A percentile compares a stretch with the other conserved stretches of the same genome.
Evolutionary conservation across 495 filamentous ascomycete species (phyloP).

Genomic region (Astrocystis sublimbata): DNA sequence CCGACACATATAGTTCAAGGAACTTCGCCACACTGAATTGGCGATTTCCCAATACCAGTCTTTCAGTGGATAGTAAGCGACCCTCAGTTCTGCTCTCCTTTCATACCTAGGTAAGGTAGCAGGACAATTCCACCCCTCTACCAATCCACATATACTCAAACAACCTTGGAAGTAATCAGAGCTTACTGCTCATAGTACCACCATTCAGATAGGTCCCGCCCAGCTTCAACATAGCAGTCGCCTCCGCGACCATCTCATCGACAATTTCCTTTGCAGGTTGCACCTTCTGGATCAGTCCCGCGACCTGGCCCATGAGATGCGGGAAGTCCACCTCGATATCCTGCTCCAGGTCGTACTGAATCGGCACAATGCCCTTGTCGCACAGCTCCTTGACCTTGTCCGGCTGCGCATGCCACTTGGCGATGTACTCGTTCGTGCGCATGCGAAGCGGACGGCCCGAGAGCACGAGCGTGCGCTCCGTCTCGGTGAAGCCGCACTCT

Average conservation of each 20-base stretch:
- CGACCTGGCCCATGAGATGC: constrained; percentile 93
- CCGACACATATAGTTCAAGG: too few species aligned
- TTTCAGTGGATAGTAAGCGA: too few species aligned
- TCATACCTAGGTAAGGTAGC: background rate
- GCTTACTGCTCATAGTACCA: constrained; percentile 37
- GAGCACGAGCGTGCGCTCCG: constrained; percentile 74
- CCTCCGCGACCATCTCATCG: constrained; percentile 81
- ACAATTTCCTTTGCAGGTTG: constrained; percentile 82
- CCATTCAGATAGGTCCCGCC: constrained; percentile 51
- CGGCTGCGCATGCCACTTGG: constrained; percentile 73
- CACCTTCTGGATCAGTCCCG: constrained; percentile 69
- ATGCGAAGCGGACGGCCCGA: constrained; percentile 78
- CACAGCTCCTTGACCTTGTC: constrained; percentile 71
- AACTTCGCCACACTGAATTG: too few species aligned
- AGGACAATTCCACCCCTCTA: background rate
- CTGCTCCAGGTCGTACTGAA: constrained; percentile 75
- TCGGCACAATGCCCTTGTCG: constrained; percentile 70
- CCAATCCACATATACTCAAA: background rate
- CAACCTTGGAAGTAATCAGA: too few species aligned
- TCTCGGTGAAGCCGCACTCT: constrained; percentile 69
- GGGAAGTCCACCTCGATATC: constrained; percentile 75
- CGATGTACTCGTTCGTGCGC: constrained; percentile 78
- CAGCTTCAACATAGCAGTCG: constrained; percentile 65
- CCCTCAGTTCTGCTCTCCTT: background rate
- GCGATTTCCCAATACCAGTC: too few species aligned